Base-by-base conservation (phyloP, 2,329 filamentous ascomycete genomes). In the Alternaria hordeiaustralica region DNA sequence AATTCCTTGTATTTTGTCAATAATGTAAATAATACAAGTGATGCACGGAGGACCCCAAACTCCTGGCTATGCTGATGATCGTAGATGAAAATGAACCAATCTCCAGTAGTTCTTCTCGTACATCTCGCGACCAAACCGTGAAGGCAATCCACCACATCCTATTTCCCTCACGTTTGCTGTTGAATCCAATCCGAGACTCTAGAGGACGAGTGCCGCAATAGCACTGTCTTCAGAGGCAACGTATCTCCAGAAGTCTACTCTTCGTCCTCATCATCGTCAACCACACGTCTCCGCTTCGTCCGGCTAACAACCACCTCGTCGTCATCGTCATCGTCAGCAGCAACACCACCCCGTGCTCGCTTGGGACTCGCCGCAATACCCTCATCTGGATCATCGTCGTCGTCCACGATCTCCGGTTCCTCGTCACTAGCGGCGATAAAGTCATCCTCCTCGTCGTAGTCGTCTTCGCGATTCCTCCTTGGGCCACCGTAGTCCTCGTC, bases 401-500 rank as follows among this genome's bases (percentile, higher is more conserved):
- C 89, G 1, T 86, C 88, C 4, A 84, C 87, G 30, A 86, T 88
- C 62, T 84, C 81, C 44, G 87, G 88, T 45, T 94, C 92, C 62
- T 93, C 91, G 68, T 93, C 92, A 71, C 90, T 93, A 4, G 85
- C 85, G 4, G 90, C 92, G 60, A 95, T 87, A 76, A 95, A 95
- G 61, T 90, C 92, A 73, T 95, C 92, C 33, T 91, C 91, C 75
- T 90, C 86, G 66, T 94, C 92, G 75, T 95, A 95, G 70, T 93
- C 90, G 68, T 94, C 90, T 63, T 90, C 86, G 56, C 87, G 87
- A 30, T 86, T 85, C 41, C 87, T 85, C 15, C 88, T 87, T 9
- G 69, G 68, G 20, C 89, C 84, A 63, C 92, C 91, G 69, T 93
- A 91, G 71, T 94, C 92, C 9, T 92, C 92, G 72, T 94, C 91